These are phyloP conservation scores for Phanerochaete carnosa DNA, from an alignment of 768 basidiomycete species.

Conservation along the genomic window DNA sequence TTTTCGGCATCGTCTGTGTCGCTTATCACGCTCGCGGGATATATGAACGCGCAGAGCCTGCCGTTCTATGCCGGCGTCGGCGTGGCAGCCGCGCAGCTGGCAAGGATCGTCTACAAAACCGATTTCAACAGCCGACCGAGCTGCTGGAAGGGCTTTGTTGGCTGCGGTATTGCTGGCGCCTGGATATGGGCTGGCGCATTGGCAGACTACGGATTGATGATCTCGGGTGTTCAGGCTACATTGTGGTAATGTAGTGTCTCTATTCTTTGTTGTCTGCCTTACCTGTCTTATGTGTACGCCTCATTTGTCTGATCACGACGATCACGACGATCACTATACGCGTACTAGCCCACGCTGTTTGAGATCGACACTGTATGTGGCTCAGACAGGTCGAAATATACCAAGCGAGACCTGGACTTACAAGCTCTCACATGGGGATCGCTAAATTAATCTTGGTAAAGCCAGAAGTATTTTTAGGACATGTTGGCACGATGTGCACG, in stretches of 20 bases:
- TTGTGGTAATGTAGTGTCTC: slow-evolving; percentile 6
- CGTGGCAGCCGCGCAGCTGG: slow-evolving; percentile 72
- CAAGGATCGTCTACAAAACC: slow-evolving; percentile 68
- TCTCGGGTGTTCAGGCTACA: not conserved
- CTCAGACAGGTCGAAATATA: too few species aligned
- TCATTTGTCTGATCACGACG: not conserved
- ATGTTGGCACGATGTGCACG: too few species aligned
- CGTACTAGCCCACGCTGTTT: too few species aligned
- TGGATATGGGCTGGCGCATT: slow-evolving; percentile 83
- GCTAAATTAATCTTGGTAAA: too few species aligned
- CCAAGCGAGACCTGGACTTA: too few species aligned
- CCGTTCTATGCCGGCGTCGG: slow-evolving; percentile 80
- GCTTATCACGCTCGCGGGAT: slow-evolving; percentile 74
- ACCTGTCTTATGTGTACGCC: too few species aligned
- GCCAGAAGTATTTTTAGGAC: too few species aligned
- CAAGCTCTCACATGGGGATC: too few species aligned
- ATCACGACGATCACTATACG: not conserved
- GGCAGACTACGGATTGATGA: slow-evolving; percentile 54
- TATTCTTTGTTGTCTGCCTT: not conserved
- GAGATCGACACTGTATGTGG: too few species aligned
- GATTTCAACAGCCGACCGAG: slow-evolving; percentile 73
- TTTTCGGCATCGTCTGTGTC: slow-evolving; percentile 75
- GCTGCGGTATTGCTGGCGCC: slow-evolving; percentile 86
- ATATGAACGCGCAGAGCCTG: slow-evolving; percentile 70
- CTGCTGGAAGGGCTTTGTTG: slow-evolving; percentile 88